Evolutionary conservation across 768 basidiomycete species (phyloP).

Genomic region (Nidularia sp.): DNA sequence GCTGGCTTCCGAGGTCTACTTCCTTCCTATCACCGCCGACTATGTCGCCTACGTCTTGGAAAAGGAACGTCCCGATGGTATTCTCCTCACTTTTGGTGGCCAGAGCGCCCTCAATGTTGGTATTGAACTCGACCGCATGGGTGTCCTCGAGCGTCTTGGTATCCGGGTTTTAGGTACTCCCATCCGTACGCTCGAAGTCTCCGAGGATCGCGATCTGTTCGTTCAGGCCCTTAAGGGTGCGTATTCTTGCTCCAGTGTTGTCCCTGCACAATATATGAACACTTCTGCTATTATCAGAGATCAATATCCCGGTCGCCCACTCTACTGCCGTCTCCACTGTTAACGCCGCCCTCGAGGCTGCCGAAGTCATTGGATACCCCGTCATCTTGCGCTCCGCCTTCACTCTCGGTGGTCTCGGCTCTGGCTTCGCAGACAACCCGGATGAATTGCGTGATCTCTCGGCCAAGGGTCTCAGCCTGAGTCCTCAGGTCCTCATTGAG

Average conservation of each 20-base stretch:
- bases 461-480: constrained; percentile 85
- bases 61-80: constrained; percentile 96
- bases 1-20: constrained; percentile 95
- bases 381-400: constrained; percentile 97
- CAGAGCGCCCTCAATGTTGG: constrained; percentile 98
- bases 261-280: too few species aligned
- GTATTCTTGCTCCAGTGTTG: constrained; percentile 12
- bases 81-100: constrained; percentile 96
- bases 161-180: constrained; percentile 94
- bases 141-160: constrained; percentile 86
- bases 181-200: constrained; percentile 90
- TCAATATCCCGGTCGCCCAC: constrained; percentile 92
- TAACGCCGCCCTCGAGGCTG: constrained; percentile 88
- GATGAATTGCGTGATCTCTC: constrained; percentile 94
- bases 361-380: constrained; percentile 90
- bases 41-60: constrained; percentile 99
- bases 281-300: constrained; percentile 54
- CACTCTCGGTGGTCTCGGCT: constrained; percentile 96
- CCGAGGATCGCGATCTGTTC: constrained; percentile 96
- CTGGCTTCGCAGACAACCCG: constrained; percentile 93
- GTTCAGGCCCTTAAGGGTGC: constrained; percentile 92
- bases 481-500: constrained; percentile 95
- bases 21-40: constrained; percentile 92
- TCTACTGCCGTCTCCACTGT: constrained; percentile 97
- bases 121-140: constrained; percentile 95